Evolutionary conservation across 176 grass and related monocot genomes (phyloP).

Genomic region (Chrysopogon serrulatus): DNA sequence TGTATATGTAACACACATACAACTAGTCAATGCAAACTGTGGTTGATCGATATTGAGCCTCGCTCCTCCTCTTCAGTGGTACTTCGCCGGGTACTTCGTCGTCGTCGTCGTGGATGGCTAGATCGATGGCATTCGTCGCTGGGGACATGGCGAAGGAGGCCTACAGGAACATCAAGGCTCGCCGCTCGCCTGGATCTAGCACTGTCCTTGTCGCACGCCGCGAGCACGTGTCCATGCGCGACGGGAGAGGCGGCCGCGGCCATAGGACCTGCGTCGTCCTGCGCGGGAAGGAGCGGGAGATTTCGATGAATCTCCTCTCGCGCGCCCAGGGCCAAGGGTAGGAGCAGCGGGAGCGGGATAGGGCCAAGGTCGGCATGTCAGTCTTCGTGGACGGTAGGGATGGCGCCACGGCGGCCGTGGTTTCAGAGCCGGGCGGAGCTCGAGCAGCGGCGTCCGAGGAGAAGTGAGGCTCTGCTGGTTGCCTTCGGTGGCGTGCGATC

Average conservation of each 20-base stretch:
- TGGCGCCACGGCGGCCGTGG: too few species aligned
- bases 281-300: constrained; percentile 62
- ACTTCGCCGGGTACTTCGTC: constrained; percentile 78
- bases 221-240: constrained; percentile 64
- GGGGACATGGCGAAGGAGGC: constrained; percentile 77
- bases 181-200: neutral
- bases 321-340: constrained; percentile 12
- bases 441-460: too few species aligned
- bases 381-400: constrained; percentile 66
- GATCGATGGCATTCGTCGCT: constrained; percentile 59
- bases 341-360: constrained; percentile 13
- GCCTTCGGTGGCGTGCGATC: too few species aligned
- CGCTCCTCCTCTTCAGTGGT: too few species aligned
- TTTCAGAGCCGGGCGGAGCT: too few species aligned
- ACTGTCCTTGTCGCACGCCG: constrained; percentile 48
- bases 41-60: too few species aligned
- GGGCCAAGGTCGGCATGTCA: constrained; percentile 52
- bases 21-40: too few species aligned
- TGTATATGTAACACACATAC: too few species aligned
- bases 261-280: constrained; percentile 57
- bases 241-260: constrained; percentile 2
- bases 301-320: constrained; percentile 66
- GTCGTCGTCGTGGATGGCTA: constrained; percentile 62
- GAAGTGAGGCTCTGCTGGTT: too few species aligned
- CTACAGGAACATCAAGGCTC: constrained; percentile 55